Evolutionary conservation across 2,329 filamentous ascomycete genomes (phyloP).

Genomic region (Blumeriella jaapii): DNA sequence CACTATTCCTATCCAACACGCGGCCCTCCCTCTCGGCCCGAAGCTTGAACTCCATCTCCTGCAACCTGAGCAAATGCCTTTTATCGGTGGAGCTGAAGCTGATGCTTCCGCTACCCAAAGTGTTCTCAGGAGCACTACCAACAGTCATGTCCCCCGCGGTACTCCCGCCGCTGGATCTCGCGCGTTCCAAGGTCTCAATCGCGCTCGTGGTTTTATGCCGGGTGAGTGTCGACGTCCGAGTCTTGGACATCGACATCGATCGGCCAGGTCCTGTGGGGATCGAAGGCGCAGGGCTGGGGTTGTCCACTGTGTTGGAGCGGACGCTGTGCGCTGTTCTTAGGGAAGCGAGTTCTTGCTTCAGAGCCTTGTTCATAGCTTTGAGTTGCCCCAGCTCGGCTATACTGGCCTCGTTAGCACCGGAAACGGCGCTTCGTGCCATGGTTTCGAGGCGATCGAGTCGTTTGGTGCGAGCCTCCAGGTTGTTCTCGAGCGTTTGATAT

Average conservation of each 20-base stretch:
- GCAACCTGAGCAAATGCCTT: conserved; percentile 73
- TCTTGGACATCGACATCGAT: conserved; percentile 16
- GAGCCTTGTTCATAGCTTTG: conserved; percentile 48
- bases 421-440: conserved; percentile 55
- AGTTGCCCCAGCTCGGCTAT: conserved; percentile 45
- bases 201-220: conserved; percentile 40
- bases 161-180: conserved; percentile 30
- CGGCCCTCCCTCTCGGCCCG: conserved; percentile 84
- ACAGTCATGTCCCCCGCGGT: conserved; percentile 4
- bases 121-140: too few species aligned
- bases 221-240: conserved; percentile 33
- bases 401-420: conserved; percentile 24
- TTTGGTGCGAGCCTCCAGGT: conserved; percentile 67
- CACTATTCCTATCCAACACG: conserved; percentile 72
- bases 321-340: conserved; percentile 46
- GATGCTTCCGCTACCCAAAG: too few species aligned
- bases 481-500: conserved; percentile 75
- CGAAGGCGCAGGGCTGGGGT: conserved; percentile 28
- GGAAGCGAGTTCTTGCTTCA: conserved; percentile 58
- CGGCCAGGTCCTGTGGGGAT: conserved; percentile 28
- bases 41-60: conserved; percentile 78
- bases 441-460: conserved; percentile 81
- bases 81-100: too few species aligned
- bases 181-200: conserved; percentile 28
- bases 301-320: conserved; percentile 27